phyloP scores from a whole-genome alignment of 352 stramenopile genomes.

The Globisporangium abappressorium region DNA sequence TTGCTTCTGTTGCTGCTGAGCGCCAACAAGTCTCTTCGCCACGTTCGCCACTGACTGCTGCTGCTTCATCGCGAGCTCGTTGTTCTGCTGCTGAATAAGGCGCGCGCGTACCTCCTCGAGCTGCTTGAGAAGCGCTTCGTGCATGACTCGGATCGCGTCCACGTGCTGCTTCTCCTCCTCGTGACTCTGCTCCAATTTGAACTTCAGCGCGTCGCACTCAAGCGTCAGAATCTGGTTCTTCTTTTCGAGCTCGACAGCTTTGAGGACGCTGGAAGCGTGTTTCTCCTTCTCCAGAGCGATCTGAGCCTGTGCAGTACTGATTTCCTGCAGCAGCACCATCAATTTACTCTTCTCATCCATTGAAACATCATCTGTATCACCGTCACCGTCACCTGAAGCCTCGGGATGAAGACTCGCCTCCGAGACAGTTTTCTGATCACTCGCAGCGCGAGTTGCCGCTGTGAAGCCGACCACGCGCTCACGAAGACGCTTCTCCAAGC shows the following conservation, averaged over 20 bases:
- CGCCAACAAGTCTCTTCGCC: neutral
- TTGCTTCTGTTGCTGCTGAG: neutral
- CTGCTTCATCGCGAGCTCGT: slow-evolving; percentile 10
- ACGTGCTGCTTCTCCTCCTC: slow-evolving; percentile 13
- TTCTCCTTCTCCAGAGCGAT: slow-evolving; percentile 22
- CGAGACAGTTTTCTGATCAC: neutral
- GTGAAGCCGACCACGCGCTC: neutral
- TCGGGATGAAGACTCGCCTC: neutral
- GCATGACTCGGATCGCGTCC: slow-evolving; percentile 30
- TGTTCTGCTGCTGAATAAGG: slow-evolving; percentile 21
- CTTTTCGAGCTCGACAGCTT: slow-evolving; percentile 20
- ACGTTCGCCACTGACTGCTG: slow-evolving; percentile 9
- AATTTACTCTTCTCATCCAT: neutral
- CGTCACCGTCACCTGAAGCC: neutral
- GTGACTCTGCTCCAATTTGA: slow-evolving; percentile 14
- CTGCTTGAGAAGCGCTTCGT: slow-evolving; percentile 37
- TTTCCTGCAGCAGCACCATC: neutral
- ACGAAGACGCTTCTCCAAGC: slow-evolving; percentile 22
- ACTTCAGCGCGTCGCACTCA: slow-evolving; percentile 8
- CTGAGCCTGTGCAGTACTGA: slow-evolving; percentile 15
- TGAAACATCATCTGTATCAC: neutral
- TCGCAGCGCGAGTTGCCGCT: too few relatives aligned
- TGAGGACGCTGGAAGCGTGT: slow-evolving; percentile 20
- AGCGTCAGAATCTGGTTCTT: slow-evolving; percentile 13
- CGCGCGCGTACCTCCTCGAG: slow-evolving; percentile 38